Base-by-base conservation (phyloP, 1,139 yeast genomes). In the Suhomyces choctaworum region DNA sequence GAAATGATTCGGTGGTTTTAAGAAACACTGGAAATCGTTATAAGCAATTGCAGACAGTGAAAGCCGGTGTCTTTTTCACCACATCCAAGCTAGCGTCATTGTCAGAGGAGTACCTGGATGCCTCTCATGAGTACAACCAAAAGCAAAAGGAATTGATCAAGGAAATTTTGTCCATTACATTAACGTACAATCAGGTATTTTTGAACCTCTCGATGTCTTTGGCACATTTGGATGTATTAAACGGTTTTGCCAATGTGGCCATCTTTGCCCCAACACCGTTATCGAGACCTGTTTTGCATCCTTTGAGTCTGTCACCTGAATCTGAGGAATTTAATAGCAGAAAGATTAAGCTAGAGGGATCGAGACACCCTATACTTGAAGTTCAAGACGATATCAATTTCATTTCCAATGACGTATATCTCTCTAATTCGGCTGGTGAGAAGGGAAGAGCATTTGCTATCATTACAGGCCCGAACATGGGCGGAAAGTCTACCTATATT, bases 381-480 rank as follows among this genome's bases (percentile, higher is more conserved):
- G 85, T 80, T 34, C 97, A 89, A 58, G 96, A 89, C 45, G 96
- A 87, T 44, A 68, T 89, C 31, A 74, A 79, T 17, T 92, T 92
- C 52, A 90, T 92, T 42, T 80, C 97, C 3, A 92, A 92, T 59
- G 96, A 92, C 52, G 84, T 87, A 3, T 56, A 64, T 10, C 65
- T 89, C 39, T 54, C 65, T 11, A 61, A 58, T 38, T 32, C 37
- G 1, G 44, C 44, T 17, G 73, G 65, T 5, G 60, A 60, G 8
- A 46, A 43, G 16, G 66, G 60, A 1, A 70, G 80, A 12, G 87
- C 85, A 37, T 90, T 92, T 53, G 71, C 80, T 11, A 83, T 92
- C 21, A 87, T 92, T 22, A 92, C 98, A 0, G 98, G 98, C 13
- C 98, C 98, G 25, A 92, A 92, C 55, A 92, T 92, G 98, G 98